These are phyloP conservation scores for Blastocystis sp. DNA, from an alignment of 352 stramenopile genomes.

Conservation along the genomic window DNA sequence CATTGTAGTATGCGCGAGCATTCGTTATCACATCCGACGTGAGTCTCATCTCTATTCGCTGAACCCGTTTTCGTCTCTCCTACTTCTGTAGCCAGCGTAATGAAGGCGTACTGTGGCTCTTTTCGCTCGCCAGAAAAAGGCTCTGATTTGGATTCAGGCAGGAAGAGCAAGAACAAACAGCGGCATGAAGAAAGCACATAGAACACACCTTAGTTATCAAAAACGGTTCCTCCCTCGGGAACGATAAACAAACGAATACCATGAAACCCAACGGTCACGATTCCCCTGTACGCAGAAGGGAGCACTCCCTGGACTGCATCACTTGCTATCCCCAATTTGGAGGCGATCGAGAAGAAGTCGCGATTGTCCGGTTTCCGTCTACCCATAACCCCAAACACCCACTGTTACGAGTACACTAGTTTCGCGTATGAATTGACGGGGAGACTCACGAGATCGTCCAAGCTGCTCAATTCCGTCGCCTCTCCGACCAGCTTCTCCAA, in stretches of 20 bases:
- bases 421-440: neutral
- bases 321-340: slow-evolving; percentile 73
- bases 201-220: neutral
- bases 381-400: slow-evolving; percentile 71
- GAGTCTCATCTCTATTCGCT: slow-evolving; percentile 49
- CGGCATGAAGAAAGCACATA: neutral
- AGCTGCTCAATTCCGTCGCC: neutral
- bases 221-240: slow-evolving; percentile 10
- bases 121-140: too few relatives aligned
- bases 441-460: slow-evolving; percentile 27
- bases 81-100: neutral
- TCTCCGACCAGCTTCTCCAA: slow-evolving; percentile 51
- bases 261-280: slow-evolving; percentile 75
- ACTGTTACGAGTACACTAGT: slow-evolving; percentile 43
- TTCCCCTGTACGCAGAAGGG: slow-evolving; percentile 80
- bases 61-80: neutral
- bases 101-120: too few relatives aligned
- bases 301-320: slow-evolving; percentile 79
- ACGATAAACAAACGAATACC: slow-evolving; percentile 66
- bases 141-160: too few relatives aligned
- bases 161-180: too few relatives aligned
- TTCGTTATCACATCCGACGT: slow-evolving; percentile 58
- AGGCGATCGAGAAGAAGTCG: slow-evolving; percentile 75
- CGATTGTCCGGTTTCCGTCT: slow-evolving; percentile 70
- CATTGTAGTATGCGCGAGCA: slow-evolving; percentile 67